A percentile compares a stretch with the other conserved stretches of the same genome.
phyloP scores from a whole-genome alignment of 2,329 filamentous ascomycete genomes.

The Neofusicoccum ribis region DNA sequence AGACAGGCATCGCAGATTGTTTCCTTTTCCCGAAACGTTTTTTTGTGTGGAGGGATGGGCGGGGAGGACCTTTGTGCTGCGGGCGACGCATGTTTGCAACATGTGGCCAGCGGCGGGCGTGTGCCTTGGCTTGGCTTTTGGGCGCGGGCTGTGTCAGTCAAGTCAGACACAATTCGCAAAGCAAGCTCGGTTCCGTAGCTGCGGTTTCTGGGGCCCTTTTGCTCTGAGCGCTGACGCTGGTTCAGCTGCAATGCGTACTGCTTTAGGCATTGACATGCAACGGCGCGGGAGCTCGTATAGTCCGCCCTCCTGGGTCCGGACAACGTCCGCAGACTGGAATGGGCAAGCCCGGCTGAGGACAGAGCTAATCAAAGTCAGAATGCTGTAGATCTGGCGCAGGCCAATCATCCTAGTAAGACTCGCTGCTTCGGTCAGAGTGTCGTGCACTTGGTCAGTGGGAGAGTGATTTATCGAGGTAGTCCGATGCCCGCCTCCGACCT shows the following conservation, averaged over 20 bases:
- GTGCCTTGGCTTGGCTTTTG: background rate
- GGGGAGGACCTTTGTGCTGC: background rate
- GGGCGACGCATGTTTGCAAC: background rate
- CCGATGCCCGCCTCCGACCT: constrained; percentile 1
- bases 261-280: constrained; percentile 20
- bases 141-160: background rate
- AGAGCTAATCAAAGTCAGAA: background rate
- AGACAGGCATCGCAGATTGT: background rate
- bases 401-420: background rate
- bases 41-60: background rate
- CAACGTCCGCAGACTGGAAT: background rate
- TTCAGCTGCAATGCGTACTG: constrained; percentile 13
- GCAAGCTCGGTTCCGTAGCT: constrained; percentile 10
- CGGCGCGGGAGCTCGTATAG: constrained; percentile 18
- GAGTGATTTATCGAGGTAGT: background rate
- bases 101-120: background rate
- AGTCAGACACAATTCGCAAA: background rate
- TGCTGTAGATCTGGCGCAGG: background rate
- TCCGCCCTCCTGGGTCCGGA: constrained; percentile 10
- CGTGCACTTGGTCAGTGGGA: background rate
- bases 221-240: background rate
- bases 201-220: background rate
- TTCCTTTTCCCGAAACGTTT: constrained; percentile 5
- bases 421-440: background rate
- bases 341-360: background rate